Evolutionary conservation across 169 alveolate species (phyloP).

Genomic region (Babesia divergens): DNA sequence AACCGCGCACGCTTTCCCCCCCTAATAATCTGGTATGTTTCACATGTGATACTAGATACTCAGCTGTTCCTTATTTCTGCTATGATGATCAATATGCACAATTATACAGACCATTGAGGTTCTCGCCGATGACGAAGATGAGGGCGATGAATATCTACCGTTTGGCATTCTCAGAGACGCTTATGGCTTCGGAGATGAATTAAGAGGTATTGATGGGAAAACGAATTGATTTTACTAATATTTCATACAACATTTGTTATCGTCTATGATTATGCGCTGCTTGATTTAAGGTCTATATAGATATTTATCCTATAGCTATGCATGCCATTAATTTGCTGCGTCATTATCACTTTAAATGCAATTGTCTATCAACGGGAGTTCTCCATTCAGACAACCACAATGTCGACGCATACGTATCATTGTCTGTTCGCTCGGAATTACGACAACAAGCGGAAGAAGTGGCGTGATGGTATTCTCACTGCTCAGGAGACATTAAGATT

Average conservation of each 20-base stretch:
- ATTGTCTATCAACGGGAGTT: not conserved
- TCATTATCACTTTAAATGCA: not conserved
- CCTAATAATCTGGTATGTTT: slow-evolving; percentile 8
- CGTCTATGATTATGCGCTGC: not conserved
- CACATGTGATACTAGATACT: too few species aligned
- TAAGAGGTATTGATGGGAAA: not conserved
- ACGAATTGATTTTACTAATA: too few species aligned
- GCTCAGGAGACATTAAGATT: slow-evolving; percentile 41
- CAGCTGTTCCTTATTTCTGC: too few species aligned
- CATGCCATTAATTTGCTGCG: not conserved
- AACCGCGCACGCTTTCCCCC: not conserved
- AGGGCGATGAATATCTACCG: slow-evolving; percentile 26
- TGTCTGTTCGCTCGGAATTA: slow-evolving; percentile 47
- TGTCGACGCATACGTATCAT: not conserved
- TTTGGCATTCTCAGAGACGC: slow-evolving; percentile 51
- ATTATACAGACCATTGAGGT: slow-evolving; percentile 46
- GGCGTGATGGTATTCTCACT: slow-evolving; percentile 42
- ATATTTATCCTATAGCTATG: not conserved
- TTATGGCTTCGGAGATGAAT: slow-evolving; percentile 38
- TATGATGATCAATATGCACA: not conserved
- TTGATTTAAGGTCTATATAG: not conserved
- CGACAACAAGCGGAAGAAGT: slow-evolving; percentile 28
- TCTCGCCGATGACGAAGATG: slow-evolving; percentile 56
- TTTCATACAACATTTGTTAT: too few species aligned
- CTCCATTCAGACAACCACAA: not conserved